phyloP scores from a whole-genome alignment of 2,329 filamentous ascomycete species.

The Apiospora saccharicola region DNA sequence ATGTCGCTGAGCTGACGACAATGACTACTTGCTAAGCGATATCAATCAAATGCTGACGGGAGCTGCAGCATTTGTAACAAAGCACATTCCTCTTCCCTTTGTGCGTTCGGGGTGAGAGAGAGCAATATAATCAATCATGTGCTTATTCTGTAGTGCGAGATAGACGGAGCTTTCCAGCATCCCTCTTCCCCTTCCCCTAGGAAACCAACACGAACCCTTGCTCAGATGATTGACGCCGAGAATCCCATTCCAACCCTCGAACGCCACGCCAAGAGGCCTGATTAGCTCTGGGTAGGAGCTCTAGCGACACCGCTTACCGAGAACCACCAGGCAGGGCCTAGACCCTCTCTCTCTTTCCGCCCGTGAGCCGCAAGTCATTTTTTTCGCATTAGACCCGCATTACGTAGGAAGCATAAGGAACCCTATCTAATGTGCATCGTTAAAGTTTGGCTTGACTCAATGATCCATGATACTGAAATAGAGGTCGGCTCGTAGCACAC shows the following conservation, averaged over 20 bases:
- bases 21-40: not conserved
- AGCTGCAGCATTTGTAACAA: constrained; percentile 5
- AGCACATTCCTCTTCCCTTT: not conserved
- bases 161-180: too few species aligned
- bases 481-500: not conserved
- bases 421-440: not conserved
- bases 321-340: not conserved
- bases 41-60: not conserved
- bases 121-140: not conserved
- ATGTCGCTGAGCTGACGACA: not conserved
- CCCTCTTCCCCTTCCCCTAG: not conserved
- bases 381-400: not conserved
- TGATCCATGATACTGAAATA: not conserved
- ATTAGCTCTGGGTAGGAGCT: not conserved
- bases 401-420: not conserved
- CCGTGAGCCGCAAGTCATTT: not conserved
- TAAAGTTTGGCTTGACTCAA: not conserved
- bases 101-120: not conserved
- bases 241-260: constrained; percentile 12
- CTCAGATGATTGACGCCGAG: constrained; percentile 13
- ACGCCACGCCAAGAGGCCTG: constrained; percentile 3
- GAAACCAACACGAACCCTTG: constrained; percentile 11
- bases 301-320: not conserved
- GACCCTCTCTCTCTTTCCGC: not conserved
- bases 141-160: not conserved